Conservation (phyloP, 495 filamentous ascomycete genomes). For the Tuber calosporum region DNA sequence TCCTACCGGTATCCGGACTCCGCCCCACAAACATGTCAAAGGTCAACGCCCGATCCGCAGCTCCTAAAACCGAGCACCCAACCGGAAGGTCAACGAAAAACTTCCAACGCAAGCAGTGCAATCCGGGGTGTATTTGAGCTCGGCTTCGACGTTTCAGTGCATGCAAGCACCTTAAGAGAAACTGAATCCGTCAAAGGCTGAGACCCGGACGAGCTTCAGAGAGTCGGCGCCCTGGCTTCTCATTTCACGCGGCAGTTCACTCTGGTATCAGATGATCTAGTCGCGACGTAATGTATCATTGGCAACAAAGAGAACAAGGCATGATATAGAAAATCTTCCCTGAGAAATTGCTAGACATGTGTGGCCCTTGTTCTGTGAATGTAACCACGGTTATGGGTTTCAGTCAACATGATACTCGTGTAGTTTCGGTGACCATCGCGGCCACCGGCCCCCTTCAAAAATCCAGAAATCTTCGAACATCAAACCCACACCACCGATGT, state of each 20-base stretch:
- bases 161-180: not conserved
- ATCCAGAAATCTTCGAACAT: not conserved
- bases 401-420: not conserved
- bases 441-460: not conserved
- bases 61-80: not conserved
- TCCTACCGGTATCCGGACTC: not conserved
- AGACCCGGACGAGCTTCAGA: not conserved
- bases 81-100: not conserved
- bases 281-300: not conserved
- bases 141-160: not conserved
- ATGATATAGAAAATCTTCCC: not conserved
- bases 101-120: not conserved
- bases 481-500: not conserved
- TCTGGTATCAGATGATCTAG: not conserved
- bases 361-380: not conserved
- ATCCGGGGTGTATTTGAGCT: not conserved
- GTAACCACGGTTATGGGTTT: not conserved
- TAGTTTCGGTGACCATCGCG: not conserved
- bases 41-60: not conserved
- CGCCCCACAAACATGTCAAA: not conserved
- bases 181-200: not conserved
- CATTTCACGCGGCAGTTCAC: not conserved
- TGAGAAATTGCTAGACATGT: not conserved
- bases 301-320: not conserved
- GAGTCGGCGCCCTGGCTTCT: not conserved